Percentiles rank a stretch among this genome's conserved stretches.
Conservation (phyloP, 805 yeast species). For the Candida alai region DNA sequence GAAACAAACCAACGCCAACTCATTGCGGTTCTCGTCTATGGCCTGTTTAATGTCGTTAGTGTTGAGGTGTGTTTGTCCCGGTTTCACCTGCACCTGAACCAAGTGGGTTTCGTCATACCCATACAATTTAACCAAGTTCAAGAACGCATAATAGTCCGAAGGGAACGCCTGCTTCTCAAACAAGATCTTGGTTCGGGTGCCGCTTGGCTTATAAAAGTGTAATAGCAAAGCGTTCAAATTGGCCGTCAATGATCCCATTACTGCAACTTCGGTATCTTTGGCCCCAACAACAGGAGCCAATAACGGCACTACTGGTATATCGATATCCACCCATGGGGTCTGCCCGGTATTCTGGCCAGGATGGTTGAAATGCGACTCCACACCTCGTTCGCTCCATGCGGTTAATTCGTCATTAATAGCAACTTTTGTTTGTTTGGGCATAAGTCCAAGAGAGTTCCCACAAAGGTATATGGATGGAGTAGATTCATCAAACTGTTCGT, state of each 20-base stretch:
- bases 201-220: conserved; percentile 69
- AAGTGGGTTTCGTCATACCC: conserved; percentile 54
- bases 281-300: conserved; percentile 80
- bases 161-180: conserved; percentile 90
- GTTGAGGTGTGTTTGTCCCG: conserved; percentile 51
- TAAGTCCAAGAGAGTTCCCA: conserved; percentile 91
- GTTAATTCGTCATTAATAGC: conserved; percentile 65
- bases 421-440: conserved; percentile 62
- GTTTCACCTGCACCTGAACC: conserved; percentile 60
- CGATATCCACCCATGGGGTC: conserved; percentile 82
- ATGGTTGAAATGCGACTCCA: conserved; percentile 79
- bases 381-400: conserved; percentile 82
- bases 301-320: conserved; percentile 66
- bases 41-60: conserved; percentile 59
- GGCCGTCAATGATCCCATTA: conserved; percentile 82
- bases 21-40: conserved; percentile 54
- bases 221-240: conserved; percentile 72
- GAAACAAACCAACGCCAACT: conserved; percentile 69
- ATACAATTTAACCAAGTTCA: conserved; percentile 63
- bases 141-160: conserved; percentile 83
- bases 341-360: conserved; percentile 34
- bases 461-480: conserved; percentile 59
- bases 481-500: conserved; percentile 8
- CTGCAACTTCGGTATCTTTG: conserved; percentile 69
- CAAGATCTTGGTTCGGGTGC: conserved; percentile 59